Conservation (phyloP, 345 rosid species). For the Leavenworthia alabamica region DNA sequence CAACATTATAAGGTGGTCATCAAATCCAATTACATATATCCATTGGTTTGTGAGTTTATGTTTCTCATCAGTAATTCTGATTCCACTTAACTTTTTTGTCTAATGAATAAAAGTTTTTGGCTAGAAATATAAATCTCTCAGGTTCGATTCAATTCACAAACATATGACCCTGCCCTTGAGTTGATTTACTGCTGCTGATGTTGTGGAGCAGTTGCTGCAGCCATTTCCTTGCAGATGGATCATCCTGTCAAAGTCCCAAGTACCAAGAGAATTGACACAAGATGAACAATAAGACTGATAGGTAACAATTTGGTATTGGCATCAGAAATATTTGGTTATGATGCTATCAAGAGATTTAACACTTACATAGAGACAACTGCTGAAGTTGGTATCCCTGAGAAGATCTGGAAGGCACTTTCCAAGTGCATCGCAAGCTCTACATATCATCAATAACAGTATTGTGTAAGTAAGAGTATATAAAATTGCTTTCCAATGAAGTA, state of each 20-base stretch:
- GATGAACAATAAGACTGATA: too few relatives aligned
- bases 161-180: conserved; percentile 55
- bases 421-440: conserved; percentile 79
- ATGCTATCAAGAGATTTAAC: conserved; percentile 9
- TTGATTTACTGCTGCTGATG: conserved; percentile 37
- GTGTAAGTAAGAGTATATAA: conserved; percentile 17
- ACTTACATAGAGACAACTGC: conserved; percentile 70
- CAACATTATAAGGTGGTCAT: too few relatives aligned
- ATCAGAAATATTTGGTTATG: background rate
- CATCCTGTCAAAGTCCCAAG: conserved; percentile 78
- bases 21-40: too few relatives aligned
- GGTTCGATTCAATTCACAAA: conserved; percentile 47
- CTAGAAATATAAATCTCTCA: background rate
- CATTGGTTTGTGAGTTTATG: too few relatives aligned
- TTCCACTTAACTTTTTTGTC: too few relatives aligned
- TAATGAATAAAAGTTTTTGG: background rate
- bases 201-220: conserved; percentile 72
- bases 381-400: conserved; percentile 69
- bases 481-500: conserved; percentile 4
- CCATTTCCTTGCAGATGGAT: conserved; percentile 69
- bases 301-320: too few relatives aligned
- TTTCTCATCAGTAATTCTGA: too few relatives aligned
- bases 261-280: too few relatives aligned
- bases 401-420: conserved; percentile 70
- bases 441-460: conserved; percentile 6